Base-by-base conservation (phyloP, 371 early-diverging fungal species). In the Mortierella sp. region DNA sequence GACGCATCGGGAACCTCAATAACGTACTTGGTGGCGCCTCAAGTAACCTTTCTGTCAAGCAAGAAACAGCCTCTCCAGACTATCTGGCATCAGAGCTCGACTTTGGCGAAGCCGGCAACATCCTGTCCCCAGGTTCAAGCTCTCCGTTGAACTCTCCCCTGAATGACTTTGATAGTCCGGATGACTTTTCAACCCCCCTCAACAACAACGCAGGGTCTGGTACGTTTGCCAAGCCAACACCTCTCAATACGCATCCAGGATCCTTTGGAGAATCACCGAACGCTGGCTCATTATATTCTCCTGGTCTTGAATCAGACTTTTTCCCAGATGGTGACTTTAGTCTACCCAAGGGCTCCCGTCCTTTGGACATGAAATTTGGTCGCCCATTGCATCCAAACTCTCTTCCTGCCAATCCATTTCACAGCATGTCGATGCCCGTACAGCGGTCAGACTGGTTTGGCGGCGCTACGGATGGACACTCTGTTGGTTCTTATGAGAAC, bases 341-440 rank as follows among this genome's bases (percentile, higher is more conserved):
- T 42, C 48, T 76, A 50, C 76, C 76, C 16, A 73, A 34, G 31
- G 45, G 58, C 21, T 62, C 76, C 1, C 46, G 76, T 0, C 45
- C 70, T 3, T 52, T 76, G 27, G 76, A 76, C 42, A 69, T 76
- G 70, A 69, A 69, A 61, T 69, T 69, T 58, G 66, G 65, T 23
- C 74, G 74, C 18, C 67, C 58, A 18, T 62, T 73, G 64, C 71
- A 71, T 23, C 64, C 49, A 9, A 58, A 58, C 6, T 72, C 72
- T 12, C 38, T 67, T 24, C 72, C 72, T 10, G 54, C 43, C 39
- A 66, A 72, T 41, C 67, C 67, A 7, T 69, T 69, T 42, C 70
- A 76, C 48, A 69, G 70, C 63, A 76, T 76, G 76, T 76, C 76
- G 19, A 76, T 76, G 76, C 76, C 76, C 13, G 76, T 69, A 19